Percentiles rank a stretch among this genome's conserved stretches.
These are phyloP conservation scores for Iberis pinnata DNA, from an alignment of 345 rosid species.

Conservation along the genomic window DNA sequence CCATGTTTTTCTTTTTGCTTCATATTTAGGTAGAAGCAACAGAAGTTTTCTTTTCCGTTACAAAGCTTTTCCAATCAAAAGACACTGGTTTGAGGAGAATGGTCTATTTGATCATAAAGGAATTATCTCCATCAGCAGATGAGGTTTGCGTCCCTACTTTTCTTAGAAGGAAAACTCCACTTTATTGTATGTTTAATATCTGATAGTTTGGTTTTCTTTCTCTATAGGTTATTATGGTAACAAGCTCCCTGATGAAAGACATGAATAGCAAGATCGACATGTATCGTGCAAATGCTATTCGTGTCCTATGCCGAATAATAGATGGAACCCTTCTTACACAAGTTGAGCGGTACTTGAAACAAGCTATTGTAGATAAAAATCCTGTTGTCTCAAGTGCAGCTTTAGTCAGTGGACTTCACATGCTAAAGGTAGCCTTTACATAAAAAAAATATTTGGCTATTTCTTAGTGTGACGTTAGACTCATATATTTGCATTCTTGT, in stretches of 20 bases:
- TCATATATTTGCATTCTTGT: conserved; percentile 5
- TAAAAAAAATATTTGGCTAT: neutral
- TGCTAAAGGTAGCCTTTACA: conserved; percentile 61
- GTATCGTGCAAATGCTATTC: conserved; percentile 97
- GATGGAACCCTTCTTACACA: conserved; percentile 93
- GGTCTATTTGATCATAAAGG: conserved; percentile 97
- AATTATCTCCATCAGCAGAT: conserved; percentile 92
- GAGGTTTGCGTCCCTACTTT: no score
- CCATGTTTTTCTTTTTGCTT: neutral
- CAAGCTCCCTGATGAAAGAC: conserved; percentile 98
- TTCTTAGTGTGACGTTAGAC: neutral
- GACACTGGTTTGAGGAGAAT: conserved; percentile 93
- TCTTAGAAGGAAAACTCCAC: no score
- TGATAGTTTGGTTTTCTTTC: conserved; percentile 17
- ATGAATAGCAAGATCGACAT: conserved; percentile 98
- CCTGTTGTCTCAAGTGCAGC: conserved; percentile 99
- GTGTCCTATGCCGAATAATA: conserved; percentile 90
- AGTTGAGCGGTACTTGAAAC: conserved; percentile 89
- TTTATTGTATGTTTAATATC: neutral
- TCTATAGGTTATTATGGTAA: conserved; percentile 82
- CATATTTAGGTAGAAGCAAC: conserved; percentile 73
- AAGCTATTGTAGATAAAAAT: conserved; percentile 98
- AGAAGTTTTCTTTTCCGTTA: conserved; percentile 92
- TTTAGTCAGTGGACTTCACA: conserved; percentile 91
- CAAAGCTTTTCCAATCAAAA: conserved; percentile 92